Conservation (phyloP, 208 protist genomes). For the Crithidia bombi region DNA sequence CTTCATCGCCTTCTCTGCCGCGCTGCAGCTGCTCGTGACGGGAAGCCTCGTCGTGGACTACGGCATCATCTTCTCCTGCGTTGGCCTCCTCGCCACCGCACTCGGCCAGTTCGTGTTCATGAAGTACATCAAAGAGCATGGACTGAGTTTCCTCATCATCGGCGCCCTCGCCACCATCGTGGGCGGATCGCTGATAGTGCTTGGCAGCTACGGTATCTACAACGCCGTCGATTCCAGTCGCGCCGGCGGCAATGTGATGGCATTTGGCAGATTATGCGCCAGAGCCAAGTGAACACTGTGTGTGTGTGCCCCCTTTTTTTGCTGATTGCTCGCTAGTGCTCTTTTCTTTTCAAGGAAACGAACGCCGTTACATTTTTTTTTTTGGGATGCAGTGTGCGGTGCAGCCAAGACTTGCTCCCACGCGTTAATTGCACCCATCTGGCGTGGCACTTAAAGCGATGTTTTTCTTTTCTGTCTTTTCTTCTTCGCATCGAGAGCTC, state of each 20-base stretch:
- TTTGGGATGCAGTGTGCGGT: too few species aligned
- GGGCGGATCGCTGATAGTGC: constrained; percentile 67
- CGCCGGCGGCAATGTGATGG: constrained; percentile 49
- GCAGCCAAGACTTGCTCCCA: too few species aligned
- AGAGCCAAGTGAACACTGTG: constrained; percentile 4
- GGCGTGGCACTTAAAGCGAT: too few species aligned
- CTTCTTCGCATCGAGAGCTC: too few species aligned
- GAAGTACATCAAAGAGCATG: constrained; percentile 70
- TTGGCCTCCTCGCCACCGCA: constrained; percentile 61
- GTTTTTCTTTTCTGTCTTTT: too few species aligned
- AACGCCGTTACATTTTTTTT: constrained; percentile 7
- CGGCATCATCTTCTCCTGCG: constrained; percentile 59
- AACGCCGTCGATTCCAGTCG: constrained; percentile 48
- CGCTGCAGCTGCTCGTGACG: constrained; percentile 58
- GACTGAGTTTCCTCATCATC: constrained; percentile 69
- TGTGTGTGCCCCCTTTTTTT: neutral
- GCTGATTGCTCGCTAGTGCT: neutral
- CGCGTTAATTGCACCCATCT: too few species aligned
- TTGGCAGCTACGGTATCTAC: constrained; percentile 79
- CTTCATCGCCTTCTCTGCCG: constrained; percentile 80
- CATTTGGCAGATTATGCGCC: constrained; percentile 56
- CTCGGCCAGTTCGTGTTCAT: constrained; percentile 81
- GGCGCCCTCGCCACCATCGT: constrained; percentile 63
- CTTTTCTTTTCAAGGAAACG: constrained; percentile 2
- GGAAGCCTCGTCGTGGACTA: constrained; percentile 65